phyloP scores from a whole-genome alignment of 2,329 filamentous ascomycete genomes.

The Pezizomycotina sp. region DNA sequence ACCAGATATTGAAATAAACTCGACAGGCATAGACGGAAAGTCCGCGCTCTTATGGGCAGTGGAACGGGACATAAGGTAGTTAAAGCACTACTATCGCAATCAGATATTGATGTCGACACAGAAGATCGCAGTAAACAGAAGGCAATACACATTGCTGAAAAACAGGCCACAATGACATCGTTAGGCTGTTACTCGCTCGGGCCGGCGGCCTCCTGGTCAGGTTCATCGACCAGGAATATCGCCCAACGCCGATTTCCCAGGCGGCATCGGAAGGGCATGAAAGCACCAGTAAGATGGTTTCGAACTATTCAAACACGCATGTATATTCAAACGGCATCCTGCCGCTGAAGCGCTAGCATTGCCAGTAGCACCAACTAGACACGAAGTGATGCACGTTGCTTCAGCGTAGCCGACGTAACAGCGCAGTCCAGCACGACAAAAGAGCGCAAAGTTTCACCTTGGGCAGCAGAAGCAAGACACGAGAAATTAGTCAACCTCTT shows the following conservation, averaged over 20 bases:
- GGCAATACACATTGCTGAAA: background rate
- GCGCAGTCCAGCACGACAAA: too few relatives aligned
- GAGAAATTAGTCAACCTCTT: too few relatives aligned
- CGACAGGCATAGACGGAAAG: background rate
- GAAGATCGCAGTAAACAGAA: conserved; percentile 1
- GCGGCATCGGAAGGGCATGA: background rate
- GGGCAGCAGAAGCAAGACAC: too few relatives aligned
- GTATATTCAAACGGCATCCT: too few relatives aligned
- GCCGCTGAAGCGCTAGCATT: too few relatives aligned
- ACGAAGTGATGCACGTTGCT: too few relatives aligned
- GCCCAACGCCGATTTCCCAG: conserved; percentile 1
- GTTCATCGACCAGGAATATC: background rate
- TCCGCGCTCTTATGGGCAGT: background rate
- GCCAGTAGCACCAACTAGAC: too few relatives aligned
- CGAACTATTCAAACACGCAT: too few relatives aligned
- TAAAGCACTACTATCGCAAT: background rate
- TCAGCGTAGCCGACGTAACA: too few relatives aligned
- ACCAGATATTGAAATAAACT: background rate
- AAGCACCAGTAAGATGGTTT: background rate
- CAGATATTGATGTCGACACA: background rate
- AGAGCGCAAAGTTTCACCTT: too few relatives aligned
- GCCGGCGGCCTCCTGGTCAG: background rate
- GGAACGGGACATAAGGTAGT: background rate
- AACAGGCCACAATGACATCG: background rate
- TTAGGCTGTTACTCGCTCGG: conserved; percentile 2